Percentiles rank a stretch among this genome's conserved stretches.
Evolutionary conservation across 2,329 filamentous ascomycete genomes (phyloP).

Genomic region (Pyrenochaeta sp.): DNA sequence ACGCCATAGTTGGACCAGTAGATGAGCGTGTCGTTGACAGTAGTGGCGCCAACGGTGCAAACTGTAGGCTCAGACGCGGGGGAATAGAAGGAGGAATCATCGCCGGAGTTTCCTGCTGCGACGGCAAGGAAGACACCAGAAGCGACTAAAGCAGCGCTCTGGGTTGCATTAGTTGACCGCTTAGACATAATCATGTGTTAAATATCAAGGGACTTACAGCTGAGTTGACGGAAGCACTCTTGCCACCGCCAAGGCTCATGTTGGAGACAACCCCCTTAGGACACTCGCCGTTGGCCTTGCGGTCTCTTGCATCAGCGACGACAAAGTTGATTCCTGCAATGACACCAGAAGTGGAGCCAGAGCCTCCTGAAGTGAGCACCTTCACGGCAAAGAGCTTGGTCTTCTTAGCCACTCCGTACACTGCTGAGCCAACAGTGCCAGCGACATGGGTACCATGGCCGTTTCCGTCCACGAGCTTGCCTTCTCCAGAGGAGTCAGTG

Average conservation of each 20-base stretch:
- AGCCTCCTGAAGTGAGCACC: constrained; percentile 41
- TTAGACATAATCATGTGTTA: background rate
- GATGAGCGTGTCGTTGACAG: constrained; percentile 37
- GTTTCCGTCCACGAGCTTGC: constrained; percentile 28
- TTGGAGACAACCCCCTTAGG: constrained; percentile 42
- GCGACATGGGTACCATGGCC: constrained; percentile 50
- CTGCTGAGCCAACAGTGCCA: constrained; percentile 40
- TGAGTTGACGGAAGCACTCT: constrained; percentile 32
- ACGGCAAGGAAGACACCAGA: constrained; percentile 48
- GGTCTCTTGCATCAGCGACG: constrained; percentile 18
- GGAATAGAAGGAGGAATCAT: constrained; percentile 33
- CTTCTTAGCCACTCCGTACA: constrained; percentile 46
- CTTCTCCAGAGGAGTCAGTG: constrained; percentile 34
- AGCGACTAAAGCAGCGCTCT: constrained; percentile 41
- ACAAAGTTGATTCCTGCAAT: constrained; percentile 38
- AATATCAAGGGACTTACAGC: constrained; percentile 15
- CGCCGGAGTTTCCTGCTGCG: constrained; percentile 47
- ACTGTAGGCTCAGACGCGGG: constrained; percentile 46
- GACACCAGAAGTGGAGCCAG: constrained; percentile 29
- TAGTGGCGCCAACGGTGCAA: constrained; percentile 49
- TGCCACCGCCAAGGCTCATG: constrained; percentile 44
- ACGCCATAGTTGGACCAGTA: constrained; percentile 47
- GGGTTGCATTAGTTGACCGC: constrained; percentile 3
- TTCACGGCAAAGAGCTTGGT: constrained; percentile 46
- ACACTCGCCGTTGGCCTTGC: constrained; percentile 17